Percentiles rank a stretch among this genome's conserved stretches.
phyloP scores from a whole-genome alignment of 371 early-diverging fungal species.

The Umbelopsis sp. region DNA sequence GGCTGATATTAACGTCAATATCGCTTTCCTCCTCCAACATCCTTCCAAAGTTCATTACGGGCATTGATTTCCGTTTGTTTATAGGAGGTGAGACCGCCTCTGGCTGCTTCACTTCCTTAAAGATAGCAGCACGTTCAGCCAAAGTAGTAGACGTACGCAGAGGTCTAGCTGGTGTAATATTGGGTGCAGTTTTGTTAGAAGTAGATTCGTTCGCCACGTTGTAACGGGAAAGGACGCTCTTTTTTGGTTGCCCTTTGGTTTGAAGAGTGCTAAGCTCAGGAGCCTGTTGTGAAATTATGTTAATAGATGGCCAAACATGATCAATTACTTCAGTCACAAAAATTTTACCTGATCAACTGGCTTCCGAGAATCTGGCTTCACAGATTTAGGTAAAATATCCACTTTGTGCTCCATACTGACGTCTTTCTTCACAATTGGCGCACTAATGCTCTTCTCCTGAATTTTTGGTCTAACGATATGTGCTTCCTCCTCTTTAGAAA shows the following conservation, averaged over 20 bases:
- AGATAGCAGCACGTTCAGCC: conserved; percentile 8
- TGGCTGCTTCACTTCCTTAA: background rate
- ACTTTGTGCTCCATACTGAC: background rate
- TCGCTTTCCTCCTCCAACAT: background rate
- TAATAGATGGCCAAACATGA: no score
- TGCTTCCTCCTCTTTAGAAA: background rate
- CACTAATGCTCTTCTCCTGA: background rate
- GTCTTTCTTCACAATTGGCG: background rate
- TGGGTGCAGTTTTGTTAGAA: background rate
- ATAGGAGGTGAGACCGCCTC: background rate
- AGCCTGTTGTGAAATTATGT: background rate
- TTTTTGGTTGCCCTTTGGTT: background rate
- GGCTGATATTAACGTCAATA: background rate
- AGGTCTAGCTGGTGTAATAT: background rate
- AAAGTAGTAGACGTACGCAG: background rate
- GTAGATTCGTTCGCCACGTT: background rate
- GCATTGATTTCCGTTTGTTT: conserved; percentile 4
- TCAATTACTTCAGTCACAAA: background rate
- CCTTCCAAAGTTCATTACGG: background rate
- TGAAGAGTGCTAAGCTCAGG: background rate
- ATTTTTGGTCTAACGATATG: background rate
- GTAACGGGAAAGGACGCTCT: conserved; percentile 5
- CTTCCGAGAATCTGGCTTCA: background rate
- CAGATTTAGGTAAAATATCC: background rate
- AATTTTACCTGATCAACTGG: background rate